phyloP scores from a whole-genome alignment of 371 early-diverging fungal species.

The Mycotypha africana region DNA sequence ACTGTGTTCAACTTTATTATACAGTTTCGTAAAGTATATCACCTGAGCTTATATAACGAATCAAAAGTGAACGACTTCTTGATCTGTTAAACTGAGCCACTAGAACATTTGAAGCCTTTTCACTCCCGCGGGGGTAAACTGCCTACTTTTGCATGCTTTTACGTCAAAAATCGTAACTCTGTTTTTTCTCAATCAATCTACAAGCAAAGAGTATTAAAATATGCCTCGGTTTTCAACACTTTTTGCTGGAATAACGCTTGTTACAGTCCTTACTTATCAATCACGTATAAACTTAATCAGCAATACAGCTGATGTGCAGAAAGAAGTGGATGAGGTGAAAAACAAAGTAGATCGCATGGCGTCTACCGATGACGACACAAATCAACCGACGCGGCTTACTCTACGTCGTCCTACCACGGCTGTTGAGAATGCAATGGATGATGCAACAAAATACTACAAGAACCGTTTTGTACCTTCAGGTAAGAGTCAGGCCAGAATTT shows the following conservation, averaged over 20 bases:
- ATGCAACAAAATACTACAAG: conserved; percentile 13
- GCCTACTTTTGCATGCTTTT: too few relatives aligned
- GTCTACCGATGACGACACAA: not conserved
- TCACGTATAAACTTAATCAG: conserved; percentile 18
- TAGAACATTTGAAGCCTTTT: too few relatives aligned
- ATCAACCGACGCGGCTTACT: conserved; percentile 8
- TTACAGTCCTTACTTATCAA: conserved; percentile 31
- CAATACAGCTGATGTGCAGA: conserved; percentile 16
- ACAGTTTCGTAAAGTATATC: too few relatives aligned
- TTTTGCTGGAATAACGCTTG: conserved; percentile 27
- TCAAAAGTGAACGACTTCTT: too few relatives aligned
- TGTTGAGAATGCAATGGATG: conserved; percentile 12
- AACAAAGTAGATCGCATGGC: conserved; percentile 8
- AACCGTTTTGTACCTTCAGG: conserved; percentile 22
- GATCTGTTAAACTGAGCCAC: too few relatives aligned
- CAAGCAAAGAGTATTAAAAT: too few relatives aligned
- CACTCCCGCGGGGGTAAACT: too few relatives aligned
- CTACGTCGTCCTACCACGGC: conserved; percentile 10
- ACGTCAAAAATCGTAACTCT: too few relatives aligned
- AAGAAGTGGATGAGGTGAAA: conserved; percentile 12
- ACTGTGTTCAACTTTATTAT: too few relatives aligned
- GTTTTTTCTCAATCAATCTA: too few relatives aligned
- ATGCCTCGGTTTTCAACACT: conserved; percentile 31
- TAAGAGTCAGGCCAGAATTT: conserved; percentile 4
- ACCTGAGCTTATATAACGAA: too few relatives aligned